Evolutionary conservation across 164 flowering plant species (phyloP), one percentile per base, ranked within the genome.

Genomic region (Sextonia rubra): DNA sequence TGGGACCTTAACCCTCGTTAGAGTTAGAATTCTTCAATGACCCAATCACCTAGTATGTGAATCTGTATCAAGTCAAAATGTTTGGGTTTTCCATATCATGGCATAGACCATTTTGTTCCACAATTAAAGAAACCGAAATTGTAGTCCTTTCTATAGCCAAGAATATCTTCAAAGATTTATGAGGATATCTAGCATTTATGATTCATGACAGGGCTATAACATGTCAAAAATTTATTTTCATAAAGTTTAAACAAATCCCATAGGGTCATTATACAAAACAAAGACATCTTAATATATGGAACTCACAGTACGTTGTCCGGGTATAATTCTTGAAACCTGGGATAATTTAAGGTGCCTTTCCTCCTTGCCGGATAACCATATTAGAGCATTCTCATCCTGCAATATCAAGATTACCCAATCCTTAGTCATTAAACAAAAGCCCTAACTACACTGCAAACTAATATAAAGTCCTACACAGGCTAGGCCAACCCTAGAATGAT

Each of bases 231-330:
- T 37, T 37, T 37, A 37, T 37, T 37, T 37, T 37, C 44, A 37
- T 37, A 37, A 37, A 37, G 44, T 37, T 37, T 2, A 2, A 8
- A 37, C 44, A 37, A 37, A 37, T 37, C 44, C 44, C 44, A 37
- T 7, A 8, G 11, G 11, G 44, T 7, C 0, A 12, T 3, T 52
- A 52, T 52, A 20, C n/a, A 52, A 52, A 52, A 52, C 20, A 20
- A 15, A 52, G n/a, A 20, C 5, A 12, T 52, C 58, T 52, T 20
- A 52, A 52, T 52, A 52, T 52, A 52, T 52, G 58, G n/a, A 71
- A 80, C 97, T 94, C 80, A 94, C 98, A 71, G 97, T 94, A 27
- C 97, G 89, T 78, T 94, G 97, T 70, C 98, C 97, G 64, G 98
- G 97, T 80, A 94, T 89, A 71, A 94, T 90, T 86, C 76, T 88